Evolutionary conservation across 164 flowering plant genomes (phyloP).

Genomic region (grape (Vitis vinifera)): ASM3070453v1 NC_081817.1:6112501-6113000

Average conservation of each 20-base stretch:
- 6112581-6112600: background rate
- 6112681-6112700: constrained; percentile 33
- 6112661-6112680: constrained; percentile 71
- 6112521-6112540: too few relatives aligned
- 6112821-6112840: constrained; percentile 65
- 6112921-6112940: constrained; percentile 80
- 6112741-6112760: constrained; percentile 98
- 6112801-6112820: background rate
- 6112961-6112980: constrained; percentile 93
- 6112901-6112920: constrained; percentile 79
- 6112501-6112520: too few relatives aligned
- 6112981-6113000: constrained; percentile 82
- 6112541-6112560: too few relatives aligned
- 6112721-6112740: constrained; percentile 87
- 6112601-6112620: constrained; percentile 1
- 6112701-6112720: constrained; percentile 46
- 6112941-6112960: constrained; percentile 90
- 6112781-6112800: background rate
- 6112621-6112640: constrained; percentile 92
- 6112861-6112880: constrained; percentile 84
- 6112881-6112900: constrained; percentile 93
- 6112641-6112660: constrained; percentile 95
- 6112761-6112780: constrained; percentile 20
- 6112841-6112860: constrained; percentile 81
- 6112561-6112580: too few relatives aligned